Evolutionary conservation across 345 rosid genomes (phyloP), one percentile per base, ranked within the genome.

Genomic region (Microcos paniculata): DNA sequence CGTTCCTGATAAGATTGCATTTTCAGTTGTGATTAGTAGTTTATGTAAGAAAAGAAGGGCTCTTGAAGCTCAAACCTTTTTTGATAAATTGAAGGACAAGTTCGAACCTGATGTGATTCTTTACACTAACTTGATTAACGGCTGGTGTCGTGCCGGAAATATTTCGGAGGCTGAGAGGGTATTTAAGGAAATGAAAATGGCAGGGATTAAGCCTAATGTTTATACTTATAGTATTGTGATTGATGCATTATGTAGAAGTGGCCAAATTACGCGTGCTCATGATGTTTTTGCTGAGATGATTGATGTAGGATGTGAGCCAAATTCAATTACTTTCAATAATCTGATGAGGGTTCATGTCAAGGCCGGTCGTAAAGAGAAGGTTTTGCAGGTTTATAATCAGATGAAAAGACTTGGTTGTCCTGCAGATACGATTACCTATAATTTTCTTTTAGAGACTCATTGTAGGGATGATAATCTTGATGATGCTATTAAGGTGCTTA

Each of bases 241-340:
- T 14, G 99, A 96, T 79, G 89, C 88, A 0, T 80, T 96, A 77
- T 96, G 98, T 84, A 88, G 99, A 59, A 80, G 84, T 49, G 94
- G 98, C 46, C 97, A 92, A 68, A 90, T 92, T 30, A 85, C 88
- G 1, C 96, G 96, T 11, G 99, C 98, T 5, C 87, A 88, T 19
- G 98, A 96, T 71, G 99, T 93, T 8, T 89, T 96, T 1, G 90
- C 97, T 0, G 99, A 93, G 82, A 96, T 93, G 99, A 51, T 93
- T 16, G 98, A 91, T 75, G 83, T 81, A 1, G 95, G 95, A 0
- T 82, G 87, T 75, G 65, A 84, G 23, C 99, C 99, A 0, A 96
- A 96, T 73, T 83, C 99, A 0, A 80, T 93, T 40, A 93, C 99
- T 56, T 96, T 93, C 18, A 96, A 96, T 58, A 93, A 84, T 75